These are phyloP conservation scores for Starmerella kuoi DNA, from an alignment of 805 yeast species.

Conservation along the genomic window DNA sequence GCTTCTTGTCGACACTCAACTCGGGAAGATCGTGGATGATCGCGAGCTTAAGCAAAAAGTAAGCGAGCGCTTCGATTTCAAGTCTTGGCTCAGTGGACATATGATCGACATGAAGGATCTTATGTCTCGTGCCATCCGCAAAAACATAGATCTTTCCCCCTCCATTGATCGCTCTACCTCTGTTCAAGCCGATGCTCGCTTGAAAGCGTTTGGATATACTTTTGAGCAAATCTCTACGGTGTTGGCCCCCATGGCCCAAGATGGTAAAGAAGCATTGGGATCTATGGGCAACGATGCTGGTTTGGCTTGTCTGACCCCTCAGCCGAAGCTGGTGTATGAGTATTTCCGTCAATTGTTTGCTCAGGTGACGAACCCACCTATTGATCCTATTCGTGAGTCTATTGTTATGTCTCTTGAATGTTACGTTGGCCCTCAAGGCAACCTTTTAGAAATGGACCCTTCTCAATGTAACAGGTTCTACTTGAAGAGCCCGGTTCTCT, in stretches of 20 bases:
- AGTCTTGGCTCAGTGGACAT: slow-evolving; percentile 83
- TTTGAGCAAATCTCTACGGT: slow-evolving; percentile 77
- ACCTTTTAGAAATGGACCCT: slow-evolving; percentile 82
- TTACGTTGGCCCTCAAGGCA: slow-evolving; percentile 97
- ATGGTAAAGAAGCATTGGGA: slow-evolving; percentile 89
- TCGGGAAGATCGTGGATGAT: slow-evolving; percentile 88
- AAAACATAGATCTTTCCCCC: slow-evolving; percentile 26
- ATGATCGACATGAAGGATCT: slow-evolving; percentile 75
- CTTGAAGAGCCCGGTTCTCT: slow-evolving; percentile 70
- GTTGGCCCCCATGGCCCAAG: slow-evolving; percentile 84
- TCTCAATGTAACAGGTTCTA: slow-evolving; percentile 81
- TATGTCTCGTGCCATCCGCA: slow-evolving; percentile 42
- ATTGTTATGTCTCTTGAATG: slow-evolving; percentile 96
- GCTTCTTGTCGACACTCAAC: slow-evolving; percentile 86
- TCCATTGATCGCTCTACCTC: slow-evolving; percentile 26
- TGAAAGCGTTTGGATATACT: slow-evolving; percentile 85
- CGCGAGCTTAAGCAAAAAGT: slow-evolving; percentile 71
- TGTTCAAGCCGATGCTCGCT: slow-evolving; percentile 70
- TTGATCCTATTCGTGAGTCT: slow-evolving; percentile 93
- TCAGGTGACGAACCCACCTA: slow-evolving; percentile 97
- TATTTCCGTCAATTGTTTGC: slow-evolving; percentile 94
- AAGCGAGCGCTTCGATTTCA: slow-evolving; percentile 76
- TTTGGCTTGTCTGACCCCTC: slow-evolving; percentile 84
- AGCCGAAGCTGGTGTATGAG: slow-evolving; percentile 81
- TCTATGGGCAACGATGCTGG: slow-evolving; percentile 99